Conservation (phyloP, 2,329 filamentous ascomycete species). For the Ceratocystis smalleyi region DNA sequence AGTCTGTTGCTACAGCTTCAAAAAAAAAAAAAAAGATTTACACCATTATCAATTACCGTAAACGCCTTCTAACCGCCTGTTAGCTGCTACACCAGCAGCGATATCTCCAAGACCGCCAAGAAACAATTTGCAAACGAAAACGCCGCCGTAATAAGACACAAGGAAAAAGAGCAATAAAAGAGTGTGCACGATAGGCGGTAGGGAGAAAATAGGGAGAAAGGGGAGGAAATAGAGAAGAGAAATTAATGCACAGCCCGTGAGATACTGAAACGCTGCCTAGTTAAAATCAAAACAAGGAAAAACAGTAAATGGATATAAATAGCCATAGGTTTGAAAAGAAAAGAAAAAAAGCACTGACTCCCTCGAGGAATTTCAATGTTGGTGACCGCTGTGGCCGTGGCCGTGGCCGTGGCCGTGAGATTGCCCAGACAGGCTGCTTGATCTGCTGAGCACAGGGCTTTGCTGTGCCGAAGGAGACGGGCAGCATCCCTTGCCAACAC, state of each 20-base stretch:
- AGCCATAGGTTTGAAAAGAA: not conserved
- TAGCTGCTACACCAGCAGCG: not conserved
- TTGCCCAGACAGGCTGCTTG: constrained; percentile 8
- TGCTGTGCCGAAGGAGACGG: constrained; percentile 17
- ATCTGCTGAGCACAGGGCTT: constrained; percentile 13
- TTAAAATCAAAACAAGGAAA: not conserved
- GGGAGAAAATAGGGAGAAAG: not conserved
- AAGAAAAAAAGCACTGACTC: not conserved
- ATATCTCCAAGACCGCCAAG: constrained; percentile 6
- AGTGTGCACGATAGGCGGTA: not conserved
- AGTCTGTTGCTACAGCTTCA: not conserved
- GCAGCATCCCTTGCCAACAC: constrained; percentile 33
- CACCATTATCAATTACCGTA: not conserved
- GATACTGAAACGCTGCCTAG: not conserved
- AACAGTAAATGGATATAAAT: not conserved
- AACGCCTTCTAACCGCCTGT: not conserved
- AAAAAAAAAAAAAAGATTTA: not conserved
- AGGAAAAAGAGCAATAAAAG: not conserved
- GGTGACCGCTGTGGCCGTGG: constrained; percentile 8
- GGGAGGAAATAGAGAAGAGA: not conserved
- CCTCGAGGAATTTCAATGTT: not conserved
- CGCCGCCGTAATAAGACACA: not conserved
- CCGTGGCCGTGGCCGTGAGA: constrained; percentile 6
- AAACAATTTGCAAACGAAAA: not conserved
- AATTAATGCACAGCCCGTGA: not conserved